Conservation (phyloP, 257 asterid species). For the Mentha longifolia region DNA sequence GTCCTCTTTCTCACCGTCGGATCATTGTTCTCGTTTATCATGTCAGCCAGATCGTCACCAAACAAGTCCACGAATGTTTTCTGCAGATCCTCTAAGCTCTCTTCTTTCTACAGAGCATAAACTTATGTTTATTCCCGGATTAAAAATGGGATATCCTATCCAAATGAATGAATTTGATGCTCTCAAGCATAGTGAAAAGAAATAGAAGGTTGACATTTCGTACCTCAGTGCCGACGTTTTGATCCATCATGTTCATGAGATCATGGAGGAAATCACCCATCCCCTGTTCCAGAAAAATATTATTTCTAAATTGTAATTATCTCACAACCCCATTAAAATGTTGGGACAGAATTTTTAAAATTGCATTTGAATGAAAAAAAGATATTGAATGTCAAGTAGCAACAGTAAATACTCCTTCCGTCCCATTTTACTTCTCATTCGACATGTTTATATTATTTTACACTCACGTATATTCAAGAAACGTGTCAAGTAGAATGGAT, state of each 20-base stretch:
- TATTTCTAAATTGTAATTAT: background rate
- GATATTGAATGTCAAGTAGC: no score
- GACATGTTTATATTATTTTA: no score
- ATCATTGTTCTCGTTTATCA: slow-evolving; percentile 47
- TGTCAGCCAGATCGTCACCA: slow-evolving; percentile 72
- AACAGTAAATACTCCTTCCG: no score
- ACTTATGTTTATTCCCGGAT: background rate
- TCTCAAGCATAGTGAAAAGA: background rate
- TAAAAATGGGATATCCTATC: background rate
- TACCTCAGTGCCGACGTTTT: slow-evolving; percentile 67
- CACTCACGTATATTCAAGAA: no score
- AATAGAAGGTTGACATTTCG: background rate
- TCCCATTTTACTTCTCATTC: no score
- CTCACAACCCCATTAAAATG: background rate
- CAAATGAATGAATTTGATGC: background rate
- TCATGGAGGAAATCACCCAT: slow-evolving; percentile 92
- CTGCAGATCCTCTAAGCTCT: slow-evolving; percentile 88
- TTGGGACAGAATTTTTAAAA: background rate
- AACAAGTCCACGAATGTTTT: slow-evolving; percentile 81
- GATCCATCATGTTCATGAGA: slow-evolving; percentile 77
- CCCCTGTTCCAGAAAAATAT: slow-evolving; percentile 50
- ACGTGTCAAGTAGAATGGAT: no score
- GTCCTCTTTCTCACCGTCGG: slow-evolving; percentile 51
- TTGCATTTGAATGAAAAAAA: no score
- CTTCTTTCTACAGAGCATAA: slow-evolving; percentile 54